phyloP scores from a whole-genome alignment of 306 rosid species.

The Sophora flavescens region DNA sequence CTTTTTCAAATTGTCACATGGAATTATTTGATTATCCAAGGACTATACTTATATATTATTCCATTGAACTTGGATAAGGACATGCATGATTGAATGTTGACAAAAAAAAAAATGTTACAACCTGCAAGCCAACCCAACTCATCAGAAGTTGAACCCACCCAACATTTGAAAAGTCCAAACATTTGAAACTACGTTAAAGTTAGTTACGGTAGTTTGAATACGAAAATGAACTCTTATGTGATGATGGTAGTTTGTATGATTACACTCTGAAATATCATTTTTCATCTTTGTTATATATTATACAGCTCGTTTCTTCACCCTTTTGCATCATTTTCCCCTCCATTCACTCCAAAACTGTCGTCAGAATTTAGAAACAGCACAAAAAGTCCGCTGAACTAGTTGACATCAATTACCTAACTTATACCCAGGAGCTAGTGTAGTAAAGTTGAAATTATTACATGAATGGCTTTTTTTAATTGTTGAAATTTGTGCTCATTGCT shows the following conservation, averaged over 20 bases:
- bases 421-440: too few relatives aligned
- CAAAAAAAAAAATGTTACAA: too few relatives aligned
- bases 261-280: background rate
- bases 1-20: too few relatives aligned
- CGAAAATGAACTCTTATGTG: slow-evolving; percentile 7
- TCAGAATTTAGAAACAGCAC: background rate
- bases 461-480: background rate
- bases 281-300: too few relatives aligned
- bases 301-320: background rate
- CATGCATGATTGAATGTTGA: too few relatives aligned
- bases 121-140: too few relatives aligned
- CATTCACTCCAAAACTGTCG: slow-evolving; percentile 37
- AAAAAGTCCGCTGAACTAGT: slow-evolving; percentile 10
- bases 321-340: slow-evolving; percentile 17
- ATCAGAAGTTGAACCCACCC: too few relatives aligned
- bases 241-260: slow-evolving; percentile 2
- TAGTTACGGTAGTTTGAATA: slow-evolving; percentile 36
- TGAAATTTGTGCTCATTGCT: background rate
- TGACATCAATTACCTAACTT: too few relatives aligned
- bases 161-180: too few relatives aligned
- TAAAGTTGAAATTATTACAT: background rate
- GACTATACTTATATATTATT: too few relatives aligned
- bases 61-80: too few relatives aligned
- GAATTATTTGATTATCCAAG: too few relatives aligned
- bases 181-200: slow-evolving; percentile 5